Evolutionary conservation across 176 grass and related monocot species (phyloP).

Genomic region (barley (Hordeum vulgare)): DNA sequence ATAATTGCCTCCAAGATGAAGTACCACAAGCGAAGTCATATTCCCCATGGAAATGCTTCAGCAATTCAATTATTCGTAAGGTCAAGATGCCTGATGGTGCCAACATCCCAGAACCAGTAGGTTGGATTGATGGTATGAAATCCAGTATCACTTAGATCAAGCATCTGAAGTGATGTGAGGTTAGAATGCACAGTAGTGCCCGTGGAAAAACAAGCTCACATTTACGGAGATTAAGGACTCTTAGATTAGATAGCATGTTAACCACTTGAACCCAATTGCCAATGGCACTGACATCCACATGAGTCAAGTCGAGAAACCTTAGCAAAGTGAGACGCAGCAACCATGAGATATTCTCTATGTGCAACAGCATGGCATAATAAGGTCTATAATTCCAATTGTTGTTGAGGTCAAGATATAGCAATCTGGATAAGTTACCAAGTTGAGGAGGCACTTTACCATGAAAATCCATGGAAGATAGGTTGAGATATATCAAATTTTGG

Average conservation of each 20-base stretch:
- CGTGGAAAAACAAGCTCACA: neutral
- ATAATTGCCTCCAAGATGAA: neutral
- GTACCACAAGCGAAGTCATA: neutral
- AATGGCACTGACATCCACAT: neutral
- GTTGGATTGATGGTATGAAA: neutral
- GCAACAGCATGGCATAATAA: neutral
- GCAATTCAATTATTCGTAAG: neutral
- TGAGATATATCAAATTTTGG: neutral
- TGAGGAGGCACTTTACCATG: conserved; percentile 3
- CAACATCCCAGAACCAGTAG: neutral
- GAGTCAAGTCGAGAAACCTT: neutral
- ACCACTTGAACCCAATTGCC: neutral
- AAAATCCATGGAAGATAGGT: neutral
- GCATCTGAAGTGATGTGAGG: neutral
- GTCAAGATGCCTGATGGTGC: neutral
- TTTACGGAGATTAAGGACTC: neutral
- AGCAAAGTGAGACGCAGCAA: neutral
- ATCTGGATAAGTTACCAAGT: neutral
- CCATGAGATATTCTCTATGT: neutral
- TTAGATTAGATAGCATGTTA: neutral
- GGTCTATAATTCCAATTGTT: neutral
- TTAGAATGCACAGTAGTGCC: neutral
- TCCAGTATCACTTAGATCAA: neutral
- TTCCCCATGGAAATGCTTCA: neutral
- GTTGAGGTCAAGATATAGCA: neutral